Evolutionary conservation across 1,139 yeast genomes (phyloP), one percentile per base, ranked within the genome.

Genomic region (Yamadazyma atmosphaerica): DNA sequence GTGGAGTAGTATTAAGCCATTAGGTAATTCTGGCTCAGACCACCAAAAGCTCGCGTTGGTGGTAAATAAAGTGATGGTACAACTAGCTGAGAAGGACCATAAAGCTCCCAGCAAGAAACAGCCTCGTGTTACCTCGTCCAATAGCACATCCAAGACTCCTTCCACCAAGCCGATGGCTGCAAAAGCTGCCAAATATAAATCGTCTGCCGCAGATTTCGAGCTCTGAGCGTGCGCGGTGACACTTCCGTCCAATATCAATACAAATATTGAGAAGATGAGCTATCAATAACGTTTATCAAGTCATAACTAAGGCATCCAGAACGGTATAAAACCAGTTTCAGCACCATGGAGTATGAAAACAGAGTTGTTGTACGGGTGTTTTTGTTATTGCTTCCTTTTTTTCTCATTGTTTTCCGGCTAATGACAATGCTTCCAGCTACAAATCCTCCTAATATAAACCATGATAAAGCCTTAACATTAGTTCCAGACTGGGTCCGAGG

Each of bases 1-100:
- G 21, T 85, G 90, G 89, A 84, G 90, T 14, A 74, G 73, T 34
- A 78, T 77, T 4, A 61, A 70, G 41, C 58, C 73, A 1, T 54
- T 83, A 30, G 84, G 84, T 0, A 52, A 55, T 4, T 55, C 72
- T 2, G 64, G 65, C 27, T 70, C 69, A 10, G 83, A 79, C 33
- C 74, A 74, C 39, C 55, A 65, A 35, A 78, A 79, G 46, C 58
- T 84, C 7, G 74, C 83, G 3, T 48, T 64, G 22, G 74, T 83
- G 11, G 83, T 81, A 8, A 63, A 63, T 35, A 83, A 78, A 50
- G 82, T 81, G 18, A 62, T 85, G 72, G 72, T 69, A 42, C 79
- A 77, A 46, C 54, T 76, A 37, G 77, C 81, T 1, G 74, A 68
- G 27, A 65, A 67, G 44, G 78, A 68, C 14, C 43, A 29, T 12